Evolutionary conservation across 257 asterid genomes (phyloP), one percentile per base, ranked within the genome.

Genomic region (Lycium barbarum): DNA sequence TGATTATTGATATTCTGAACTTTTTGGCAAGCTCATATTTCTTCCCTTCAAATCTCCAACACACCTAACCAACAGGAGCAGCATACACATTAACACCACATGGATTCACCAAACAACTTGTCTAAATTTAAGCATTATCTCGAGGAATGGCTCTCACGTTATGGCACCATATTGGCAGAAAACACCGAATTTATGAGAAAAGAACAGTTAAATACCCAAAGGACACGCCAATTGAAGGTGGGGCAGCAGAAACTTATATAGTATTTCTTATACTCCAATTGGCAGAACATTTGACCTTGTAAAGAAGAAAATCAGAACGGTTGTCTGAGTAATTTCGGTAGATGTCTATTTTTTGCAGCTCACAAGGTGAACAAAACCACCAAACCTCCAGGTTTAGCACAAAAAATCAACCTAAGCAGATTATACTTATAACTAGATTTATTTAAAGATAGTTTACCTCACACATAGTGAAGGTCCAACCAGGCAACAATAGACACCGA

Each of bases 61-160:
- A 90, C 74, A 90, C 90, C 92, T 90, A 70, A 84, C 82, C 90
- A 0, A 96, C 95, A 38, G 90, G 78, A 83, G 91, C 92, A 54
- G 91, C 94, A 63, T 93, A 94, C 83, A 84, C 82, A 53, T 78
- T 15, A 53, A 90, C 76, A 94, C 92, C 65, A 90, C 91, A 84
- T 73, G 80, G 87, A 88, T 66, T 84, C 85, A 89, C 93, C 92
- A 82, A 84, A 93, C 90, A 58, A 89, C 90, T 94, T 91, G 80
- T 45, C 82, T 83, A 80, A 86, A 45, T 80, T 82, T 80, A 61
- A 73, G 80, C 20, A 49, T 55, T 51, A 61, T 22, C n/a, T 22
- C 22, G 7, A 49, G 45, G 81, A 49, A 51, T 74, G 45, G 62
- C 80, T 49, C 81, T 22, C 45, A 49, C 22, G 0, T 74, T 49